Evolutionary conservation across 179 eudicot genomes (phyloP).

Genomic region (Heliamphora pulchella): DNA sequence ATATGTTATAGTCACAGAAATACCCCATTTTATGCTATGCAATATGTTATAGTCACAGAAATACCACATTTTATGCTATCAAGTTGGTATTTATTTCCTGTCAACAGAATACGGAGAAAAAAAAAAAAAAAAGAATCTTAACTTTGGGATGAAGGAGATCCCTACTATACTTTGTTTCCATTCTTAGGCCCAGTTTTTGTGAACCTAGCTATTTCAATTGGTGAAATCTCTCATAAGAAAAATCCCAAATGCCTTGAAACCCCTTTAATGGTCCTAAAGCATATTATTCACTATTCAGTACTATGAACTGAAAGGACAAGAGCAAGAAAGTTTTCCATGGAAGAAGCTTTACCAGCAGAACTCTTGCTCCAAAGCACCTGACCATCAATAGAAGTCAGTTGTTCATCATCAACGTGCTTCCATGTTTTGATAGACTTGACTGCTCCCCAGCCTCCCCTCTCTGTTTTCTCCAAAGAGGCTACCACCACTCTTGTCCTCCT

Average conservation of each 20-base stretch:
- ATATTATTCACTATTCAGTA: not conserved
- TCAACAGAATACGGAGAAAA: not conserved
- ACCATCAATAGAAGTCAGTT: conserved; percentile 54
- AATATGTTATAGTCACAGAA: not conserved
- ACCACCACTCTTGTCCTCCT: conserved; percentile 83
- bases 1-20: too few species aligned
- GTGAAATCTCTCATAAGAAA: not conserved
- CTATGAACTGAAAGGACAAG: not conserved
- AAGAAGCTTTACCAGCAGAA: conserved; percentile 34
- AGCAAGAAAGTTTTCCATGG: not conserved
- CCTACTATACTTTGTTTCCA: not conserved
- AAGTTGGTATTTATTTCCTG: not conserved
- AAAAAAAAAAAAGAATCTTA: not conserved
- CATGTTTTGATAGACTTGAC: conserved; percentile 79
- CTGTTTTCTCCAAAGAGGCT: conserved; percentile 53
- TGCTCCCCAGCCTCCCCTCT: conserved; percentile 57
- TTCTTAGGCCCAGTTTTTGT: not conserved
- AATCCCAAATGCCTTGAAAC: not conserved
- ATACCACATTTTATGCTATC: not conserved
- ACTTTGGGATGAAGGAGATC: not conserved
- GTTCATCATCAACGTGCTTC: conserved; percentile 74
- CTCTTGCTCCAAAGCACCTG: conserved; percentile 71
- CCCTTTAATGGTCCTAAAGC: not conserved
- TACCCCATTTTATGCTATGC: too few species aligned
- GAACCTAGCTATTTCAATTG: conserved; percentile 4